phyloP scores from a whole-genome alignment of 768 basidiomycete species.

The Suillus sp. region DNA sequence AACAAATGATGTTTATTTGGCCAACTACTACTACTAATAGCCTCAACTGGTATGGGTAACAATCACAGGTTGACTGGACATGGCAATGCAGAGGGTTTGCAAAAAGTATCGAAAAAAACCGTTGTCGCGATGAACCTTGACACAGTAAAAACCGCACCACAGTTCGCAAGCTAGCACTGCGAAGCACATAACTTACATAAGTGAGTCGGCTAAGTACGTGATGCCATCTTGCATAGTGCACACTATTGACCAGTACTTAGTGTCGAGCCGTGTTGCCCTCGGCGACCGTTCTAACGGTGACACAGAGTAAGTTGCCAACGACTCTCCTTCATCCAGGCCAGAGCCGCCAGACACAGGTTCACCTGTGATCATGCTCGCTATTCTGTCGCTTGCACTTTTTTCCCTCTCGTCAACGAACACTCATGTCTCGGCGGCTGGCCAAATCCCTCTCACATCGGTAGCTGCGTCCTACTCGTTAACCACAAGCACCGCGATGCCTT shows the following conservation, averaged over 20 bases:
- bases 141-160: neutral
- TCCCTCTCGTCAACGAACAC: constrained; percentile 1
- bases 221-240: too few relatives aligned
- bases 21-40: neutral
- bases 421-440: constrained; percentile 8
- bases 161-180: too few relatives aligned
- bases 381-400: neutral
- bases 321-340: neutral
- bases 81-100: neutral
- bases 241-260: too few relatives aligned
- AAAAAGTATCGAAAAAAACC: neutral
- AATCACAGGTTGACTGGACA: neutral
- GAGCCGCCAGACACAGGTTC: neutral
- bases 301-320: neutral
- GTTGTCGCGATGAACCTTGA: neutral
- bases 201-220: too few relatives aligned
- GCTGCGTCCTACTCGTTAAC: constrained; percentile 56
- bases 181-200: too few relatives aligned
- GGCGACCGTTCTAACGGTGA: neutral
- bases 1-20: constrained; percentile 4
- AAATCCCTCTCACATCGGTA: constrained; percentile 29
- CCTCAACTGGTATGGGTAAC: neutral
- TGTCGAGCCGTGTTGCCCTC: neutral
- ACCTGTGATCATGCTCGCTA: neutral
- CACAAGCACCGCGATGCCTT: constrained; percentile 63